Percentiles rank a stretch among this genome's conserved stretches.
phyloP scores from a whole-genome alignment of 805 yeast species.

The Ogataea dorogensis region DNA sequence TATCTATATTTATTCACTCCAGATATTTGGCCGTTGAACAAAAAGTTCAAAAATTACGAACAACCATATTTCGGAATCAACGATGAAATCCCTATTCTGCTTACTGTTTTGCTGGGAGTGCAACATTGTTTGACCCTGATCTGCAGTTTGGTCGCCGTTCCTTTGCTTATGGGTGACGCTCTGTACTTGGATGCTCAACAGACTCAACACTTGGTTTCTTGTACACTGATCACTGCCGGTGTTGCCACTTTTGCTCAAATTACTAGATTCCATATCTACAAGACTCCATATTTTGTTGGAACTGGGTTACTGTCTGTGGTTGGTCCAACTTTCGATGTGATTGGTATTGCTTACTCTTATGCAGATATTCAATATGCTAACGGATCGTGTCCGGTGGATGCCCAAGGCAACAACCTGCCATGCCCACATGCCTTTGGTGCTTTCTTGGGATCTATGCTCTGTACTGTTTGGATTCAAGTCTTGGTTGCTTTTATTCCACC shows the following conservation, averaged over 20 bases:
- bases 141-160: slow-evolving; percentile 80
- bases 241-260: slow-evolving; percentile 65
- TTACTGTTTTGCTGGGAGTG: slow-evolving; percentile 68
- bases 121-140: slow-evolving; percentile 81
- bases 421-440: slow-evolving; percentile 83
- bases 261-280: slow-evolving; percentile 65
- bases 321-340: slow-evolving; percentile 79
- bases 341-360: slow-evolving; percentile 65
- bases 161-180: slow-evolving; percentile 57
- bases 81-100: slow-evolving; percentile 64
- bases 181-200: slow-evolving; percentile 49
- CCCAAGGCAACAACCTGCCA: slow-evolving; percentile 59
- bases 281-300: slow-evolving; percentile 67
- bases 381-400: slow-evolving; percentile 57
- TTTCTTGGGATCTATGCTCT: slow-evolving; percentile 63
- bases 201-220: slow-evolving; percentile 61
- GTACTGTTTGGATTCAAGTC: slow-evolving; percentile 68
- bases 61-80: slow-evolving; percentile 76
- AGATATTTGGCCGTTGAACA: slow-evolving; percentile 56
- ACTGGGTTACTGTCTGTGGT: slow-evolving; percentile 80
- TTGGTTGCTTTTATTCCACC: slow-evolving; percentile 69
- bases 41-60: slow-evolving; percentile 40
- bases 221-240: slow-evolving; percentile 61
- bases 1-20: slow-evolving; percentile 74
- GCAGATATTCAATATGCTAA: slow-evolving; percentile 64